phyloP scores from a whole-genome alignment of 208 protist genomes.

The Leishmania tropica region DNA sequence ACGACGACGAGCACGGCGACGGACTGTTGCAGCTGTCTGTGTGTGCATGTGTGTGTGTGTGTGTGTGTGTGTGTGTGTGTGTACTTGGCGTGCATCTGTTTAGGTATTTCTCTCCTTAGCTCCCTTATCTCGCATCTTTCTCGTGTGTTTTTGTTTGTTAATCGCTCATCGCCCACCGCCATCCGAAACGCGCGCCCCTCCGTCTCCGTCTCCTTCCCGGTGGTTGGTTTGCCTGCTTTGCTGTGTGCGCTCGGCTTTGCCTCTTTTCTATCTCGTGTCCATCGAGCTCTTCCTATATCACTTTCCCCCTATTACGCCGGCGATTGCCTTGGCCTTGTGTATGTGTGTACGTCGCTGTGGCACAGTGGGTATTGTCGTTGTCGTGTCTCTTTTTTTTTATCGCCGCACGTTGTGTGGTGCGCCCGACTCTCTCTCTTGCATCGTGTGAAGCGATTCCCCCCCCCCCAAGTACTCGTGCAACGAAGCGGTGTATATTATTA shows the following conservation, averaged over 20 bases:
- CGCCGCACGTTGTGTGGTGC: not conserved
- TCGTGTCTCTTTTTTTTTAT: not conserved
- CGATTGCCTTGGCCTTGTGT: not conserved
- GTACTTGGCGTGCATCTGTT: not conserved
- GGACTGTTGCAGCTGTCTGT: too few relatives aligned
- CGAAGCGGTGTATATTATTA: not conserved
- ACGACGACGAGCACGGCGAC: too few relatives aligned
- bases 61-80: not conserved
- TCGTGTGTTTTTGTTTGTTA: too few relatives aligned
- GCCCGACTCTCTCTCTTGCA: not conserved
- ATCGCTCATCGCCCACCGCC: too few relatives aligned
- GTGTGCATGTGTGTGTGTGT: too few relatives aligned
- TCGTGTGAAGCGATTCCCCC: not conserved
- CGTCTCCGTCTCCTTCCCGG: not conserved
- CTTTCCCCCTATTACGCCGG: not conserved
- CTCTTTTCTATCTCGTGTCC: not conserved
- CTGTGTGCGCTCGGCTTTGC: too few relatives aligned
- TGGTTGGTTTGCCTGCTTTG: not conserved
- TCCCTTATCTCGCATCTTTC: too few relatives aligned
- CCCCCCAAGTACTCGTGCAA: not conserved
- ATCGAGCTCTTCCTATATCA: not conserved
- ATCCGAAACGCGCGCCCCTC: not conserved
- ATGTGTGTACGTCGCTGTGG: not conserved
- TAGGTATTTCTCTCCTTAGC: slow-evolving; percentile 2
- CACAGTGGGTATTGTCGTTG: not conserved